Evolutionary conservation across 495 filamentous ascomycete species (phyloP).

Genomic region (Echria macrotheca): DNA sequence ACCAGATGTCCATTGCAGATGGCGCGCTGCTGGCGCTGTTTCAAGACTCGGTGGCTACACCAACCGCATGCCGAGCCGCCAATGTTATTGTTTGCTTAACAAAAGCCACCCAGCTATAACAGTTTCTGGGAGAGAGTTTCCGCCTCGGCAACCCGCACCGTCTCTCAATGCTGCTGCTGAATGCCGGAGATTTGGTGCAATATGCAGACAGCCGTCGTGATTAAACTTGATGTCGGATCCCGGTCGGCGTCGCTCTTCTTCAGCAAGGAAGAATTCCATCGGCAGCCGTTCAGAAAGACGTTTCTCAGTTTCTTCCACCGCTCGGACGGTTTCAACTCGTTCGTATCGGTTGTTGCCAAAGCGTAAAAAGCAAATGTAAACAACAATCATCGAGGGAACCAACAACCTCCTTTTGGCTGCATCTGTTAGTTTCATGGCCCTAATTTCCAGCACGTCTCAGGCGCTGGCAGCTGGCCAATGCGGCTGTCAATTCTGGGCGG

Average conservation of each 20-base stretch:
- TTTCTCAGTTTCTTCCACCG: too few relatives aligned
- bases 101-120: conserved; percentile 5
- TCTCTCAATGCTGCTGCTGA: conserved; percentile 2
- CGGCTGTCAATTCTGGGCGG: neutral
- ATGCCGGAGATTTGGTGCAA: conserved; percentile 11
- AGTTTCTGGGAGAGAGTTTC: neutral
- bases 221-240: neutral
- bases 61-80: conserved; percentile 10
- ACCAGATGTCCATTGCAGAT: too few relatives aligned
- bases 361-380: too few relatives aligned
- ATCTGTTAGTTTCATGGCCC: neutral
- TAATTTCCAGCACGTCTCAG: conserved; percentile 12
- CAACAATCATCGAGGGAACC: too few relatives aligned
- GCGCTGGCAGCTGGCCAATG: conserved; percentile 8
- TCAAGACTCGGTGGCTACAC: neutral
- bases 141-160: conserved; percentile 17
- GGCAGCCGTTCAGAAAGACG: too few relatives aligned
- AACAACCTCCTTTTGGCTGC: conserved; percentile 14
- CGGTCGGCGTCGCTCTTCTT: too few relatives aligned
- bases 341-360: too few relatives aligned
- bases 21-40: conserved; percentile 1
- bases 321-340: too few relatives aligned
- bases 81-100: conserved; percentile 26
- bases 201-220: conserved; percentile 1
- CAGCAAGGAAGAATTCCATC: too few relatives aligned